phyloP scores from a whole-genome alignment of 352 stramenopile genomes.

The Pythium aristosporum region DNA sequence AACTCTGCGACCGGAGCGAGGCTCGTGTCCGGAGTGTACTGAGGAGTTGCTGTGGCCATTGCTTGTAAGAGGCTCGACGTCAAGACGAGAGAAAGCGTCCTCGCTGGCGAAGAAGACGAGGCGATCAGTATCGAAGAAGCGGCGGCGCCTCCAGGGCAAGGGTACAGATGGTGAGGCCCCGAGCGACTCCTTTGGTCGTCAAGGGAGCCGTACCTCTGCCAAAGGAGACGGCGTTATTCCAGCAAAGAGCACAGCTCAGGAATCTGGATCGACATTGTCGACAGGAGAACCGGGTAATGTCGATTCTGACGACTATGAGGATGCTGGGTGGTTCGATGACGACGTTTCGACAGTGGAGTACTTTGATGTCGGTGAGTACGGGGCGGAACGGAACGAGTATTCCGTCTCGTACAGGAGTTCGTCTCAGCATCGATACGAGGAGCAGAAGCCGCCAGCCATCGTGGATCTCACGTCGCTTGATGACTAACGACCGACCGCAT shows the following conservation, averaged over 20 bases:
- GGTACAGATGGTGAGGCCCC: background rate
- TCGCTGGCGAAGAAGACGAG: background rate
- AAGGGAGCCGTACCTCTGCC: background rate
- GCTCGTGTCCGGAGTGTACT: conserved; percentile 48
- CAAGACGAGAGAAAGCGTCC: background rate
- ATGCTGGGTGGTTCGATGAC: conserved; percentile 17
- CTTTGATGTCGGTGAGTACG: background rate
- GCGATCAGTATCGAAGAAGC: background rate
- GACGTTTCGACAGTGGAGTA: conserved; percentile 4
- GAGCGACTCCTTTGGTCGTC: background rate
- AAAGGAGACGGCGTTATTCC: background rate
- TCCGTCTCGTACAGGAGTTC: background rate
- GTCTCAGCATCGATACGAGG: background rate
- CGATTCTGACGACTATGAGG: background rate
- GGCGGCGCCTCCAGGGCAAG: background rate
- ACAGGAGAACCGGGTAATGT: background rate
- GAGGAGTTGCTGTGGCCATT: conserved; percentile 42
- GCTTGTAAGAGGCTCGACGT: conserved; percentile 23
- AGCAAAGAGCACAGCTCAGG: background rate
- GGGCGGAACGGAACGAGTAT: background rate
- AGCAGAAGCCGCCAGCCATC: background rate
- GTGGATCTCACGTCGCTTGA: conserved; percentile 10
- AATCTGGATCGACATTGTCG: background rate
- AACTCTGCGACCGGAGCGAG: conserved; percentile 25
- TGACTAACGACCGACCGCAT: background rate